Base-by-base conservation (phyloP, 306 rosid species). In the Betula pendula region DNA sequence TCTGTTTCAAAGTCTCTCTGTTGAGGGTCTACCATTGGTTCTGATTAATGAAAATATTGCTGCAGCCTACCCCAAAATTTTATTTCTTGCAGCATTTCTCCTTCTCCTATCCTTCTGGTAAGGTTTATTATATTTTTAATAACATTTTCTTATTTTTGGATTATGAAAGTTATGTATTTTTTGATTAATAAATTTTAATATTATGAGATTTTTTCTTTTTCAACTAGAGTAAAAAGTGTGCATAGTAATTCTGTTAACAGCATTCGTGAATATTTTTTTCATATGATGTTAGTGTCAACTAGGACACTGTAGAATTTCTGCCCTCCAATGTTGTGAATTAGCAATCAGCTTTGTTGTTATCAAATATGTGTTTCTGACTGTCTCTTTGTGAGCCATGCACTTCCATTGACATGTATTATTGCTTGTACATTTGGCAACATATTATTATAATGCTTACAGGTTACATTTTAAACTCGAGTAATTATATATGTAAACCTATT, bases 51-150 rank as follows among this genome's bases (percentile, higher is more conserved):
- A 77, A 79, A 75, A 31, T 75, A 11, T 74, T 82, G 74, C 69
- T 77, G 86, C 93, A 90, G 93, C 89, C 65, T 85, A 73, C 81
- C 93, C 96, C 24, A 88, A 85, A 85, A 79, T 90, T 79, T 51
- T 85, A 75, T 87, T 90, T 68, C 88, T 90, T 47, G 85, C 96
- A 14, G 91, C 87, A 29, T 90, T 85, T 85, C 85, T 90, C 75
- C 89, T 88, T 24, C 80, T 90, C 73, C 83, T 90, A 75, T 90
- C 93, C 38, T 90, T 88, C 86, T 90, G 93, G 96, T 90, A 87
- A 75, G 91, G 77, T 75, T 49, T 42, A 31, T 20, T 38, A 24
- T 31, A 74, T 43, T 69, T 48, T 3, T 24, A 44, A 20, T 19
- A 22, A 43, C 19, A 24, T 59, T 17, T 35, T 40, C 38, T 14